Conservation (phyloP, 805 yeast genomes). For the Debaryomyces maramus region DNA sequence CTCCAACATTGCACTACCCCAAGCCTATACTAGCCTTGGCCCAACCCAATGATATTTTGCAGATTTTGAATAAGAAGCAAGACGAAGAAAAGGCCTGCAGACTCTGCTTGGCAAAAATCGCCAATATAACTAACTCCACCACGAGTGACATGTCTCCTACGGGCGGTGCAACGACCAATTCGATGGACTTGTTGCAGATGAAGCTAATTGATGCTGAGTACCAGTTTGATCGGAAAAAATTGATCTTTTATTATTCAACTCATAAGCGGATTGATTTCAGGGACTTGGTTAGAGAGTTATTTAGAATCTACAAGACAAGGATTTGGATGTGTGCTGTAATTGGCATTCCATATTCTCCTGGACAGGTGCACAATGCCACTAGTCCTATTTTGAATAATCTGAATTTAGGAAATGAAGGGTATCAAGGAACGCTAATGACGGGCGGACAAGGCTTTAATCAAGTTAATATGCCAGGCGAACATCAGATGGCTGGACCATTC, state of each 20-base stretch:
- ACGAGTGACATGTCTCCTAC: conserved; percentile 7
- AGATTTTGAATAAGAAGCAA: conserved; percentile 54
- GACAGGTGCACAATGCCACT: conserved; percentile 2
- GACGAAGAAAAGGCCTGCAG: conserved; percentile 72
- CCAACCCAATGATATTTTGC: conserved; percentile 57
- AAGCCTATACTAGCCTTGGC: conserved; percentile 68
- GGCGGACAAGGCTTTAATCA: conserved; percentile 4
- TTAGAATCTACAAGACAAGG: conserved; percentile 73
- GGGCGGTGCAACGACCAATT: not conserved
- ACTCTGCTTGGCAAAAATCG: conserved; percentile 58
- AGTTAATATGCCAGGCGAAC: conserved; percentile 1
- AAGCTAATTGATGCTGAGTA: conserved; percentile 73
- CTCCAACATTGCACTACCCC: conserved; percentile 59
- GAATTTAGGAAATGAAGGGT: not conserved
- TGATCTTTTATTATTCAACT: conserved; percentile 65
- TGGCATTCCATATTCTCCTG: conserved; percentile 33
- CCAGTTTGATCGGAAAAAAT: conserved; percentile 77
- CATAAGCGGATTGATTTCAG: conserved; percentile 70
- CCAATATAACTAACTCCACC: conserved; percentile 30
- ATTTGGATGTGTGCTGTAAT: conserved; percentile 80
- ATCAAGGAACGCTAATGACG: not conserved
- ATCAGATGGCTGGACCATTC: conserved; percentile 1
- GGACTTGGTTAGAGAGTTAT: conserved; percentile 68
- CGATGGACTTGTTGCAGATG: conserved; percentile 39
- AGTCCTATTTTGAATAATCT: not conserved